These are phyloP conservation scores for Fusarium concolor DNA, from an alignment of 2,329 filamentous ascomycete species.

Conservation along the genomic window DNA sequence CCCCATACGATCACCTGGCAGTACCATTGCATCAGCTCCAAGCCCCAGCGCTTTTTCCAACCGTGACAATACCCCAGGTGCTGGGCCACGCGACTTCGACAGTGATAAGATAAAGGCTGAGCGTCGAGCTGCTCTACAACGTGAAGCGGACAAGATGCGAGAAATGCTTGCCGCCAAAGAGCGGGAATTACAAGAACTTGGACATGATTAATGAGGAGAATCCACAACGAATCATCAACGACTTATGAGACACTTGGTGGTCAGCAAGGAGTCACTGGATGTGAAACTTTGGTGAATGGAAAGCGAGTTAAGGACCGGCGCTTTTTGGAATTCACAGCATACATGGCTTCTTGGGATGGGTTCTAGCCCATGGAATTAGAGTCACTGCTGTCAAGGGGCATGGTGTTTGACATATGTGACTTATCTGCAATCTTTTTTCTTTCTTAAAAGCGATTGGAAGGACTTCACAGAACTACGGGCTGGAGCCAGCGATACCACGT, in stretches of 20 bases:
- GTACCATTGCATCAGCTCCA: constrained; percentile 54
- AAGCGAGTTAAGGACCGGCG: constrained; percentile 34
- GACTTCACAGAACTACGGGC: constrained; percentile 29
- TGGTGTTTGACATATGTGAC: constrained; percentile 21
- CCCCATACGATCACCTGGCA: constrained; percentile 58
- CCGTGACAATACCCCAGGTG: constrained; percentile 45
- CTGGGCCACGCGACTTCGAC: constrained; percentile 51
- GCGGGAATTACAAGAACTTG: constrained; percentile 67
- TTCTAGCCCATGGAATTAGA: constrained; percentile 20
- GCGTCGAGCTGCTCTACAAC: constrained; percentile 72
- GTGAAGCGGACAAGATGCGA: constrained; percentile 81
- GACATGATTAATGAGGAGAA: constrained; percentile 43
- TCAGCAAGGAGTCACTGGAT: constrained; percentile 42
- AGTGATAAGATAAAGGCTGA: constrained; percentile 68
- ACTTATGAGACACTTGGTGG: constrained; percentile 43
- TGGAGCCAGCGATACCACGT: constrained; percentile 17
- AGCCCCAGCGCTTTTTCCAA: constrained; percentile 57
- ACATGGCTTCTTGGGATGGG: constrained; percentile 11
- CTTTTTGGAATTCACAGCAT: constrained; percentile 45
- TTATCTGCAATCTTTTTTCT: constrained; percentile 27
- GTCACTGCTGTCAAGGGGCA: constrained; percentile 23
- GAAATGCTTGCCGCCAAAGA: constrained; percentile 79
- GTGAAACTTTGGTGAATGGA: constrained; percentile 26
- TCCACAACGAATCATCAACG: constrained; percentile 36
- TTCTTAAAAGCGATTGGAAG: constrained; percentile 21